Evolutionary conservation across 805 yeast genomes (phyloP).

Genomic region (Candida chilensis): DNA sequence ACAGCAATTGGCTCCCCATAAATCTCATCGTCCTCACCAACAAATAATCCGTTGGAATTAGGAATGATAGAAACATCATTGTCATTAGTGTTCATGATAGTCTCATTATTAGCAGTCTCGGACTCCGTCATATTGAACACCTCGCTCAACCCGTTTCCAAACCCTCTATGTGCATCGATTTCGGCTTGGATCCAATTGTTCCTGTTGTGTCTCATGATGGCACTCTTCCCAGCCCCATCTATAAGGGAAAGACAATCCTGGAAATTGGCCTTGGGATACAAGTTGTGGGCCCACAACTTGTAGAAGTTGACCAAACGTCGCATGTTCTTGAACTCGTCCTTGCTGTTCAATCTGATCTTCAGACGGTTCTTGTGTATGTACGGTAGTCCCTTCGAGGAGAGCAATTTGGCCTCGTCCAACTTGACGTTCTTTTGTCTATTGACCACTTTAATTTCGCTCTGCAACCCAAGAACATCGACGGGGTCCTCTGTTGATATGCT

Average conservation of each 20-base stretch:
- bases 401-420: conserved; percentile 41
- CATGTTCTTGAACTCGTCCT: conserved; percentile 38
- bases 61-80: conserved; percentile 1
- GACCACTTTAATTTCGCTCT: background rate
- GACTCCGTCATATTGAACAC: conserved; percentile 4
- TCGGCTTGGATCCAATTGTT: conserved; percentile 15
- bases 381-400: conserved; percentile 50
- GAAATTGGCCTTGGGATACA: conserved; percentile 77
- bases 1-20: conserved; percentile 9
- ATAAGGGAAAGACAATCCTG: conserved; percentile 54
- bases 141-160: conserved; percentile 26
- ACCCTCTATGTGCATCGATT: conserved; percentile 13
- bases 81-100: background rate
- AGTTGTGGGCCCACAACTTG: conserved; percentile 67
- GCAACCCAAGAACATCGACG: conserved; percentile 1
- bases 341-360: conserved; percentile 19
- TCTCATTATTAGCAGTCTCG: conserved; percentile 2
- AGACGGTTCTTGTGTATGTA: conserved; percentile 24
- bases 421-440: conserved; percentile 24
- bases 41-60: conserved; percentile 5
- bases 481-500: too few species aligned
- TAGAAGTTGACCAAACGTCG: conserved; percentile 42
- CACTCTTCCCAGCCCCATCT: conserved; percentile 36
- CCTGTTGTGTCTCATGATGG: conserved; percentile 22
- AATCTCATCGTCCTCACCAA: conserved; percentile 5